Conservation (phyloP, 345 rosid genomes). For the Gossypium herbaceum region DNA sequence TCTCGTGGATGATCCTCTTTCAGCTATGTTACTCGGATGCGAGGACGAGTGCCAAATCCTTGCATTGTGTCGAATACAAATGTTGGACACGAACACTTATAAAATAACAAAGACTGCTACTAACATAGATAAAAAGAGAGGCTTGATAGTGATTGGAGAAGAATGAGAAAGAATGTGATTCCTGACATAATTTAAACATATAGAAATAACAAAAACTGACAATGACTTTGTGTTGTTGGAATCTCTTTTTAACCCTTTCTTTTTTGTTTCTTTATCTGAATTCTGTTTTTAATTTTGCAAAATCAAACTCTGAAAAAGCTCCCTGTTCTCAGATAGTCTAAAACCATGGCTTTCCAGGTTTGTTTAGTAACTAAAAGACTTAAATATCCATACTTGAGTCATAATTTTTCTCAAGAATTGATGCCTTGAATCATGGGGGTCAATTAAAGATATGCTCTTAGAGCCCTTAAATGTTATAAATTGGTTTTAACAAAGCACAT, state of each 20-base stretch:
- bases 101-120: not conserved
- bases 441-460: not conserved
- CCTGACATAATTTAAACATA: slow-evolving; percentile 6
- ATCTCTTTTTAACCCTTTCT: not conserved
- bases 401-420: not conserved
- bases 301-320: not conserved
- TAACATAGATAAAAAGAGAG: not conserved
- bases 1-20: not conserved
- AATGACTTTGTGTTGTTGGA: not conserved
- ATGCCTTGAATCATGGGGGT: not conserved
- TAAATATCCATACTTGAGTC: not conserved
- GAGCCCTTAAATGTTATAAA: slow-evolving; percentile 1
- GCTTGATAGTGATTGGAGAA: slow-evolving; percentile 6
- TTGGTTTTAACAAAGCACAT: not conserved
- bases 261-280: not conserved
- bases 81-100: not conserved
- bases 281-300: not conserved
- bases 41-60: too few species aligned
- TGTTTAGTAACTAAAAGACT: not conserved
- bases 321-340: not conserved
- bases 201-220: slow-evolving; percentile 1
- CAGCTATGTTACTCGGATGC: not conserved
- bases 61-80: not conserved
- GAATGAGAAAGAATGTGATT: slow-evolving; percentile 6
- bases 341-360: not conserved